Evolutionary conservation across 768 basidiomycete genomes (phyloP).

Genomic region (Suillus americanus): DNA sequence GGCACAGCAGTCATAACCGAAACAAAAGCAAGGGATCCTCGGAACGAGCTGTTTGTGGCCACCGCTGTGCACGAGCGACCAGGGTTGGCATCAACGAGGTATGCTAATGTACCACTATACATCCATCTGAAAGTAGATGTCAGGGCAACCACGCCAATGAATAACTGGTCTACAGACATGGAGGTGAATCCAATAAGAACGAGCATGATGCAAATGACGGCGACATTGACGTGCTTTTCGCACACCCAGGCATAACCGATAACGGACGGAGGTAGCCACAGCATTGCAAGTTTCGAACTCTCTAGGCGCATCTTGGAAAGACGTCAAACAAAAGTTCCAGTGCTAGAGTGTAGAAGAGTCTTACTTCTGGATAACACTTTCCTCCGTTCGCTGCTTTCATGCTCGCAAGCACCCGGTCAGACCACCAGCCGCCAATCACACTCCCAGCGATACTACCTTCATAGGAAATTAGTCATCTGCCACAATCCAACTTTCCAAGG

Average conservation of each 20-base stretch:
- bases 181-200: slow-evolving; percentile 73
- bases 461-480: not conserved
- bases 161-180: slow-evolving; percentile 48
- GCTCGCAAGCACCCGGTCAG: slow-evolving; percentile 45
- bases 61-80: slow-evolving; percentile 77
- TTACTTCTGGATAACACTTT: slow-evolving; percentile 61
- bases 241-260: slow-evolving; percentile 77
- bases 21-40: slow-evolving; percentile 69
- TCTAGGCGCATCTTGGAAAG: slow-evolving; percentile 66
- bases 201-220: slow-evolving; percentile 68
- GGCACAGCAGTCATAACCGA: slow-evolving; percentile 74
- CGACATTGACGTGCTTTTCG: slow-evolving; percentile 59
- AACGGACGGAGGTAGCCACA: slow-evolving; percentile 54
- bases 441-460: slow-evolving; percentile 54
- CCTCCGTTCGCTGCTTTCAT: slow-evolving; percentile 48
- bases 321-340: not conserved
- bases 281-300: slow-evolving; percentile 58
- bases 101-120: slow-evolving; percentile 73
- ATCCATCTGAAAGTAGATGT: slow-evolving; percentile 42
- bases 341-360: slow-evolving; percentile 7
- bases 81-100: slow-evolving; percentile 83
- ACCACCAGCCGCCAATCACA: slow-evolving; percentile 57
- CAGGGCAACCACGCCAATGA: not conserved
- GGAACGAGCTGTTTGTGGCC: slow-evolving; percentile 74
- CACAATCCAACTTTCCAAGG: not conserved